Evolutionary conservation across 345 rosid genomes (phyloP), one percentile per base, ranked within the genome.

Genomic region (Heritiera fomes): DNA sequence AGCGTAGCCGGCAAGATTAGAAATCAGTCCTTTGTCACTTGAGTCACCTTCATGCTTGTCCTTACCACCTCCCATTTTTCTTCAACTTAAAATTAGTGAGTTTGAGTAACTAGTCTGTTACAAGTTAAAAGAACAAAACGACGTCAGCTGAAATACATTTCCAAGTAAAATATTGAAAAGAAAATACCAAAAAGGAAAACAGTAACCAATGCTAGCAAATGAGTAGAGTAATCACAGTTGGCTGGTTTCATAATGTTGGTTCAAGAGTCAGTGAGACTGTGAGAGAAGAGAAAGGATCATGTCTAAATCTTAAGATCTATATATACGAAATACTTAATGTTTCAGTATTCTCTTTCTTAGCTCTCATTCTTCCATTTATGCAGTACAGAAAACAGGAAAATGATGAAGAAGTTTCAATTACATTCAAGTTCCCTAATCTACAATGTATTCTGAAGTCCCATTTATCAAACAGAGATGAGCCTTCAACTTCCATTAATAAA

Each of bases 1-100:
- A 53, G 91, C 94, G 66, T 60, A 91, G 62, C 94, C 97, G 78
- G 84, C 93, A 50, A 91, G 88, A 80, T 81, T 20, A 30, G 94
- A 92, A 75, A 93, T 84, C 73, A 93, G 71, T 56, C 97, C 98
- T 86, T 75, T 92, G 84, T 91, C 92, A 14, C 70, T 73, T 6
- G 86, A 45, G 4, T 80, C 92, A 41, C 87, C 83, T 56, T 81
- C 80, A 65, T 68, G 72, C 66, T 84, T 64, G 74, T 89, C 91
- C 41, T 82, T 81, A 77, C 89, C 94, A 74, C 88, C 89, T 67
- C 85, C 83, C 85, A 83, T 87, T 81, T 78, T 78, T 56, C 75
- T 80, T 82, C 56, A 30, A 30, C 68, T 80, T 56, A 38, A 72
- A 66, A 69, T 77, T 60, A 63, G 75, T 49, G 14, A 63, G 12